Percentiles rank a stretch among this genome's conserved stretches.
Conservation (phyloP, 768 basidiomycete genomes). For the Trametes villosa region DNA sequence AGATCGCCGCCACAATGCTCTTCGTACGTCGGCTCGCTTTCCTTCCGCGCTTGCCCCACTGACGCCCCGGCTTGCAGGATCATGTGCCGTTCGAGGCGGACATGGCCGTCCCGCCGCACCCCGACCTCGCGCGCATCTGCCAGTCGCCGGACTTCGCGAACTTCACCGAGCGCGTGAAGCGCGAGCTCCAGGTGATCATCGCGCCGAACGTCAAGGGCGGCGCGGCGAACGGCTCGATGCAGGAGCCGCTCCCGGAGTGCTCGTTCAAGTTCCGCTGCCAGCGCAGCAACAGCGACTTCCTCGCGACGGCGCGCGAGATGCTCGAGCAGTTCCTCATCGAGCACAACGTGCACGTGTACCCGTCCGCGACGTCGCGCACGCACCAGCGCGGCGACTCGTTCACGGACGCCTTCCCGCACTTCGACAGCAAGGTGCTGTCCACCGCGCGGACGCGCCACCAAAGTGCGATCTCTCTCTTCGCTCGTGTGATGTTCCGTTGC, state of each 20-base stretch:
- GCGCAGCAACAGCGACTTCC: slow-evolving; percentile 91
- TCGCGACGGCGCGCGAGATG: slow-evolving; percentile 88
- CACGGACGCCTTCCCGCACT: slow-evolving; percentile 94
- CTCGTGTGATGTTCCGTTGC: slow-evolving; percentile 9
- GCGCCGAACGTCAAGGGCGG: slow-evolving; percentile 72
- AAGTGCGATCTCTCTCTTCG: slow-evolving; percentile 38
- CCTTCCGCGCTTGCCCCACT: neutral
- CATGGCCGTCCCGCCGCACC: slow-evolving; percentile 84
- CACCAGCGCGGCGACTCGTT: slow-evolving; percentile 92
- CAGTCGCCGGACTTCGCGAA: slow-evolving; percentile 80
- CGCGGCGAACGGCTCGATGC: slow-evolving; percentile 52
- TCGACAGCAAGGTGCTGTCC: slow-evolving; percentile 92
- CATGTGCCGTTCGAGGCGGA: slow-evolving; percentile 97
- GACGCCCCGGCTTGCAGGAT: slow-evolving; percentile 65
- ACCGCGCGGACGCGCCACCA: slow-evolving; percentile 71
- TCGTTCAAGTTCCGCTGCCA: slow-evolving; percentile 97
- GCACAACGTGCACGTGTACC: slow-evolving; percentile 83
- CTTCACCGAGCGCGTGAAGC: slow-evolving; percentile 90
- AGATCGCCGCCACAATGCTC: slow-evolving; percentile 95
- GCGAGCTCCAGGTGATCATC: slow-evolving; percentile 91
- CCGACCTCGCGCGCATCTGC: slow-evolving; percentile 77
- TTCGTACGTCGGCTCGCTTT: slow-evolving; percentile 38
- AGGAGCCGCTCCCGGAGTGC: slow-evolving; percentile 70
- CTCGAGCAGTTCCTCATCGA: slow-evolving; percentile 89
- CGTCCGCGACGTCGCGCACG: slow-evolving; percentile 74